Conservation (phyloP, 2,329 filamentous ascomycete species). For the Saccharata proteae region DNA sequence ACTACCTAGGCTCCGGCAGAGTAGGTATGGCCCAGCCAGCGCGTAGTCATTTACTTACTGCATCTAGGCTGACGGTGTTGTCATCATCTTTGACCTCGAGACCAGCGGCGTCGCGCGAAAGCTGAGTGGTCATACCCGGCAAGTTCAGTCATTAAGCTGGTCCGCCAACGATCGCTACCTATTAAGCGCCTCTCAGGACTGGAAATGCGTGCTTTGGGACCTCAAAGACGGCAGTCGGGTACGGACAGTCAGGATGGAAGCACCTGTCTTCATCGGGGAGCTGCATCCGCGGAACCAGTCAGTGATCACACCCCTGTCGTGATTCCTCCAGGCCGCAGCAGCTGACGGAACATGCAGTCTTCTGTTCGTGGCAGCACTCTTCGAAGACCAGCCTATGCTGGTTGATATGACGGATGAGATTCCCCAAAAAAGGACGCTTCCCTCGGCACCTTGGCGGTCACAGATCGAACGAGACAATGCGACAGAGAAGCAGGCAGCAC, state of each 20-base stretch:
- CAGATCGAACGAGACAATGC: slow-evolving; percentile 58
- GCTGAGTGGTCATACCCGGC: slow-evolving; percentile 80
- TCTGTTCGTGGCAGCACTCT: slow-evolving; percentile 80
- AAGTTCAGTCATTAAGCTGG: slow-evolving; percentile 90
- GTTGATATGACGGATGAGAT: slow-evolving; percentile 64
- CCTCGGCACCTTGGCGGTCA: slow-evolving; percentile 68
- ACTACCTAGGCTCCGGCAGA: slow-evolving; percentile 86
- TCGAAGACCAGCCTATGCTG: slow-evolving; percentile 82
- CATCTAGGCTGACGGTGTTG: slow-evolving; percentile 63
- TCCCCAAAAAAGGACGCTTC: slow-evolving; percentile 63
- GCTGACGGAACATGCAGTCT: slow-evolving; percentile 37
- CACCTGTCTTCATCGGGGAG: slow-evolving; percentile 91
- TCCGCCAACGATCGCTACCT: slow-evolving; percentile 83
- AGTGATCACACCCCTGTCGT: slow-evolving; percentile 16
- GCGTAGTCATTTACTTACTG: slow-evolving; percentile 10
- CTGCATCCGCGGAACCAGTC: slow-evolving; percentile 85
- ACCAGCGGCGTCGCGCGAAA: slow-evolving; percentile 95
- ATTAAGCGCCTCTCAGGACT: slow-evolving; percentile 86
- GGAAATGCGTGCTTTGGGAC: slow-evolving; percentile 95
- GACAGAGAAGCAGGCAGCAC: slow-evolving; percentile 75
- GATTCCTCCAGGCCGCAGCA: neutral
- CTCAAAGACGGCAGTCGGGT: slow-evolving; percentile 59
- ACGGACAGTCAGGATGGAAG: slow-evolving; percentile 80
- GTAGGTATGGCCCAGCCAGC: slow-evolving; percentile 32
- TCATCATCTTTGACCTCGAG: slow-evolving; percentile 94